A percentile compares a stretch with the other conserved stretches of the same genome.
Conservation (phyloP, 495 filamentous ascomycete genomes). For the Massariosphaeria phaeospora region DNA sequence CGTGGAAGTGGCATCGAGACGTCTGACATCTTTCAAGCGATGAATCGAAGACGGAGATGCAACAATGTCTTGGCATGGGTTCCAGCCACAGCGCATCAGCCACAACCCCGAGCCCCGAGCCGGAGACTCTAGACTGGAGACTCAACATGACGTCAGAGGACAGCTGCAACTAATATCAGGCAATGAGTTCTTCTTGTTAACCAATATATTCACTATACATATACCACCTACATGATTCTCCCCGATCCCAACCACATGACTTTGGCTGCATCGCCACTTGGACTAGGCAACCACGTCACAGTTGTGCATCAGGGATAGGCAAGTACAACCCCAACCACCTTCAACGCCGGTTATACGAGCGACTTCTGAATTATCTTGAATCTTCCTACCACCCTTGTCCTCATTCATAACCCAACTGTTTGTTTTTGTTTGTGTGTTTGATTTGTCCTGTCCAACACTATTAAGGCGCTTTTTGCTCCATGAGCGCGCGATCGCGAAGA, state of each 20-base stretch:
- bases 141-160: neutral
- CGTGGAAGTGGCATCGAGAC: conserved; percentile 22
- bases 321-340: too few relatives aligned
- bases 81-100: too few relatives aligned
- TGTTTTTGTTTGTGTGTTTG: neutral
- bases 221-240: too few relatives aligned
- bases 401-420: neutral
- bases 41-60: neutral
- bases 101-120: neutral
- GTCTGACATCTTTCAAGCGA: neutral
- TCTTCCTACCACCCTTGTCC: neutral
- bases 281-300: conserved; percentile 3
- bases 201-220: neutral
- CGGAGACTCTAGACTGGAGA: neutral
- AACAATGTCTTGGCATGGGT: conserved; percentile 5
- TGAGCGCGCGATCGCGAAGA: conserved; percentile 14
- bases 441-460: neutral
- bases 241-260: too few relatives aligned
- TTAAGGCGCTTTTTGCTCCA: conserved; percentile 2
- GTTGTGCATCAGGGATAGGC: conserved; percentile 9
- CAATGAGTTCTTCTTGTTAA: neutral
- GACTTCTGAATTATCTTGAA: neutral
- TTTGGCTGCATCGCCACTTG: too few relatives aligned
- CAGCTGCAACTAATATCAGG: neutral
- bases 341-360: too few relatives aligned